These are phyloP conservation scores for Rhodotorula kratochvilovae DNA, from an alignment of 768 basidiomycete species.

Conservation along the genomic window DNA sequence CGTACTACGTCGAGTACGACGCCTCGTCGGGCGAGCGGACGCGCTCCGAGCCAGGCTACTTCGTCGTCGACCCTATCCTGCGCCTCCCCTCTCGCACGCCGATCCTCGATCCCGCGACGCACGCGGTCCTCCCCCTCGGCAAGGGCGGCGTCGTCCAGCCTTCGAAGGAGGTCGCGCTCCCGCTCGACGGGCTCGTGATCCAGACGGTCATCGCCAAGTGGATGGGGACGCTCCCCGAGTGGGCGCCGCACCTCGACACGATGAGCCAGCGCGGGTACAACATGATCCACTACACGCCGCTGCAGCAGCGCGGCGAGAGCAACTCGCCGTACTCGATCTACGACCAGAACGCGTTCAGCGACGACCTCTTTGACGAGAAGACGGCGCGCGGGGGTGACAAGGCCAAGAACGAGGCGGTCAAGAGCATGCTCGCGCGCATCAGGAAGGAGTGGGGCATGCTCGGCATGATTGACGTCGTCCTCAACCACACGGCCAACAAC, in stretches of 20 bases:
- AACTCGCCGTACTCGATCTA: slow-evolving; percentile 90
- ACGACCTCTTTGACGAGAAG: slow-evolving; percentile 57
- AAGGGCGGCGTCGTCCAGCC: slow-evolving; percentile 54
- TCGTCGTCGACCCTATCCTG: slow-evolving; percentile 91
- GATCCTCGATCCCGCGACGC: slow-evolving; percentile 58
- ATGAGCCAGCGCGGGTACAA: slow-evolving; percentile 89
- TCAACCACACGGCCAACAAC: slow-evolving; percentile 96
- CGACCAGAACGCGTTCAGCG: slow-evolving; percentile 77
- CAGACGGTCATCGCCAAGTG: slow-evolving; percentile 93
- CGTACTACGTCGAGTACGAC: slow-evolving; percentile 87
- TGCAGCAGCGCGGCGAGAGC: slow-evolving; percentile 84
- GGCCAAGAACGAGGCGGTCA: slow-evolving; percentile 46
- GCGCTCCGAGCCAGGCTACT: slow-evolving; percentile 79
- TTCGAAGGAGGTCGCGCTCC: slow-evolving; percentile 58
- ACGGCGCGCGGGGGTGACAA: slow-evolving; percentile 14
- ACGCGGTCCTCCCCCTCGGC: slow-evolving; percentile 54
- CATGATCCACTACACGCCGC: slow-evolving; percentile 93
- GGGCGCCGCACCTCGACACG: slow-evolving; percentile 75
- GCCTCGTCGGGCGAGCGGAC: slow-evolving; percentile 56
- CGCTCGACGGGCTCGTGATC: slow-evolving; percentile 81
- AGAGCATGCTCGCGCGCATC: slow-evolving; percentile 59
- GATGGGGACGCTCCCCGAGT: slow-evolving; percentile 81
- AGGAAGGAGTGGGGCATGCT: slow-evolving; percentile 81
- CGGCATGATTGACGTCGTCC: slow-evolving; percentile 87
- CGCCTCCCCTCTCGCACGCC: slow-evolving; percentile 65